phyloP scores from a whole-genome alignment of 1,284 basidiomycete genomes.

The Cronartium quercuum region DNA sequence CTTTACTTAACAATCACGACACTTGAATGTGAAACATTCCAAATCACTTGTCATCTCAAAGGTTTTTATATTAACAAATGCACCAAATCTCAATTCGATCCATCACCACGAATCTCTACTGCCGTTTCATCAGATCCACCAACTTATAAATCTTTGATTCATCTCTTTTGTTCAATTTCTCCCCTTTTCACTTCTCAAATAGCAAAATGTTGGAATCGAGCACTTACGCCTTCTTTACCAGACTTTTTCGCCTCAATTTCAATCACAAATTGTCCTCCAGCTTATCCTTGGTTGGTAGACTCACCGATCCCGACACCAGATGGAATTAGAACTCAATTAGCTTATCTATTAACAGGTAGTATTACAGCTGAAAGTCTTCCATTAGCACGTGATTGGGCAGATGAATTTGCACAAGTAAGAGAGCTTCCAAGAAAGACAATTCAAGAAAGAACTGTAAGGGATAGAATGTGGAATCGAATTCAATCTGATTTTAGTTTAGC shows the following conservation, averaged over 20 bases:
- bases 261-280: slow-evolving; percentile 55
- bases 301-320: slow-evolving; percentile 51
- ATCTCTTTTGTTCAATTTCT: slow-evolving; percentile 29
- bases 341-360: slow-evolving; percentile 56
- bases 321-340: slow-evolving; percentile 55
- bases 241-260: slow-evolving; percentile 51
- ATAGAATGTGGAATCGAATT: slow-evolving; percentile 55
- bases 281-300: slow-evolving; percentile 55
- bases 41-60: slow-evolving; percentile 54
- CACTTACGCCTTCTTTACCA: slow-evolving; percentile 37
- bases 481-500: slow-evolving; percentile 56
- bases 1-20: slow-evolving; percentile 56
- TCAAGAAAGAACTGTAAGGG: slow-evolving; percentile 55
- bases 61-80: slow-evolving; percentile 57
- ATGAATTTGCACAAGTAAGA: slow-evolving; percentile 56
- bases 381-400: slow-evolving; percentile 58
- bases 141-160: slow-evolving; percentile 15
- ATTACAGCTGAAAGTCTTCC: slow-evolving; percentile 54
- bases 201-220: slow-evolving; percentile 26
- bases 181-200: slow-evolving; percentile 22
- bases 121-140: neutral
- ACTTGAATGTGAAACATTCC: slow-evolving; percentile 56
- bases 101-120: slow-evolving; percentile 10
- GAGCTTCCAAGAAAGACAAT: slow-evolving; percentile 54
- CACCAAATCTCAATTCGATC: slow-evolving; percentile 34